Conservation (phyloP, 805 yeast genomes). For the Pichia cephalocereana region DNA sequence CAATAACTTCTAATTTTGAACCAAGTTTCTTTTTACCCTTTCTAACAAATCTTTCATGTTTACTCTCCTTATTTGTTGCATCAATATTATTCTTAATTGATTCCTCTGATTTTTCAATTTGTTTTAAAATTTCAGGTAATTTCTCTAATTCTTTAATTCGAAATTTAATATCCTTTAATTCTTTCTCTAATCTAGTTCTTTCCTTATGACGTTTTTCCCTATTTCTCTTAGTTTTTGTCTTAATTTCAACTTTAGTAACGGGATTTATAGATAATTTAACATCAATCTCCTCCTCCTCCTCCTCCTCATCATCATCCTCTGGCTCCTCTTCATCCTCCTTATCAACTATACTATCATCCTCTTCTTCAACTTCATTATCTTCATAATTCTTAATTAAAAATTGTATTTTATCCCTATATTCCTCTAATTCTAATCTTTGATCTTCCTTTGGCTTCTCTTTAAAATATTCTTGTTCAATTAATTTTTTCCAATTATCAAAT, state of each 20-base stretch:
- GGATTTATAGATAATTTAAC: constrained; percentile 56
- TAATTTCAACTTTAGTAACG: constrained; percentile 58
- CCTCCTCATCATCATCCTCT: constrained; percentile 27
- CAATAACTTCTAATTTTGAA: constrained; percentile 34
- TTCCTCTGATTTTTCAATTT: neutral
- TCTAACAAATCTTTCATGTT: constrained; percentile 17
- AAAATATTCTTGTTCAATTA: constrained; percentile 58
- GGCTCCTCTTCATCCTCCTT: constrained; percentile 29
- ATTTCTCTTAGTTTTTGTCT: constrained; percentile 73
- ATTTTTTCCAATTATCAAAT: constrained; percentile 66
- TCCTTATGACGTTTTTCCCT: constrained; percentile 55
- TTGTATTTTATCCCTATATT: constrained; percentile 54
- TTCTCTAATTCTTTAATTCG: constrained; percentile 52
- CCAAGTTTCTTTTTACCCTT: constrained; percentile 30
- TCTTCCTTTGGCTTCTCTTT: constrained; percentile 62
- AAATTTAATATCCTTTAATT: constrained; percentile 45
- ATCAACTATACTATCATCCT: constrained; percentile 31
- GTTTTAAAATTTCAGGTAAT: constrained; percentile 34
- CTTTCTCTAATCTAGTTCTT: constrained; percentile 43
- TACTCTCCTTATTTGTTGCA: constrained; percentile 10
- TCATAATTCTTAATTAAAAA: constrained; percentile 54
- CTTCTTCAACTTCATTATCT: constrained; percentile 44
- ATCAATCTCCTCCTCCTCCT: constrained; percentile 23
- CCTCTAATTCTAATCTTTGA: constrained; percentile 50
- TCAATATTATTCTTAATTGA: neutral